These are phyloP conservation scores for Pleurotus djamor DNA, from an alignment of 768 basidiomycete species.

Conservation along the genomic window DNA sequence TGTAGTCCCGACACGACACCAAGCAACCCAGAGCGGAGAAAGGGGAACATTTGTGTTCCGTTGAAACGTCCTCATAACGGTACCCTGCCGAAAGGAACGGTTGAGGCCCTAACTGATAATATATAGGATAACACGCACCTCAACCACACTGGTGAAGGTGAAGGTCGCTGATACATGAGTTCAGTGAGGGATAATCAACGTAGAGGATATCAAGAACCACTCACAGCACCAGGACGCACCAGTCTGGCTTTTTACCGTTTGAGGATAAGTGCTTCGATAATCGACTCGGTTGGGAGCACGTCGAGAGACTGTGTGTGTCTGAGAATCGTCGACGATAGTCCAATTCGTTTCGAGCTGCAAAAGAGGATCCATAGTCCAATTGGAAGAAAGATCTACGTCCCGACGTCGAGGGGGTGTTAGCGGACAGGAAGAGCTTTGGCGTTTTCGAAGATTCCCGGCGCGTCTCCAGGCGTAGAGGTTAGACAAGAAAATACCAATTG, in stretches of 20 bases:
- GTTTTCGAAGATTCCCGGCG: not conserved
- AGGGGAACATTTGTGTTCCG: not conserved
- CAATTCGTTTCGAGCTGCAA: not conserved
- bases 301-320: not conserved
- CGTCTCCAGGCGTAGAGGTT: not conserved
- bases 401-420: no score
- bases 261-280: not conserved
- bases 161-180: not conserved
- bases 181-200: no score
- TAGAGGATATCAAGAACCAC: no score
- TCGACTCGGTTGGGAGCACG: not conserved
- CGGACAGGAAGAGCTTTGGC: not conserved
- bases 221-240: not conserved
- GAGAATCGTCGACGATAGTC: not conserved
- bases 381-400: no score
- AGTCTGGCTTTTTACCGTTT: not conserved
- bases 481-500: not conserved
- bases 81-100: not conserved
- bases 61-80: slow-evolving; percentile 2
- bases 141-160: not conserved
- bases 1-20: slow-evolving; percentile 2
- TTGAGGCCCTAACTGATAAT: not conserved
- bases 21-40: slow-evolving; percentile 5
- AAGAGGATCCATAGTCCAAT: not conserved
- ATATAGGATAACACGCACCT: not conserved